phyloP scores from a whole-genome alignment of 495 filamentous ascomycete species.

The Xylaria sp. region DNA sequence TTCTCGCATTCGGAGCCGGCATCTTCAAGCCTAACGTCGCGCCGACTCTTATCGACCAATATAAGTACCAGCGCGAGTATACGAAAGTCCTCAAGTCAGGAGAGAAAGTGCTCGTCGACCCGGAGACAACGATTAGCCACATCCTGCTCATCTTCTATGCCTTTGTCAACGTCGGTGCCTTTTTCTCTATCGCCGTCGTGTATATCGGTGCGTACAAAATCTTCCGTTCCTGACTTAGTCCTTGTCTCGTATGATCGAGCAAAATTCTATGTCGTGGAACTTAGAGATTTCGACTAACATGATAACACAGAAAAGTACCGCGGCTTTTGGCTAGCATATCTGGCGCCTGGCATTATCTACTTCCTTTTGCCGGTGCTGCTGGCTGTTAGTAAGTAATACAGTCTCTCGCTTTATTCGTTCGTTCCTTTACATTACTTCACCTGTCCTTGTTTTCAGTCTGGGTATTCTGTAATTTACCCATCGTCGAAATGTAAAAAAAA shows the following conservation, averaged over 20 bases:
- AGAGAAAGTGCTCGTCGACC: constrained; percentile 76
- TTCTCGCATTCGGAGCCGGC: constrained; percentile 63
- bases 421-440: not conserved
- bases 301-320: constrained; percentile 59
- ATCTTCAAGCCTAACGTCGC: constrained; percentile 73
- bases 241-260: too few species aligned
- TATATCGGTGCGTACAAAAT: constrained; percentile 48
- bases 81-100: constrained; percentile 67
- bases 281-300: too few species aligned
- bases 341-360: constrained; percentile 58
- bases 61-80: constrained; percentile 51
- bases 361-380: constrained; percentile 55
- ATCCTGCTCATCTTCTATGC: constrained; percentile 70
- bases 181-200: constrained; percentile 69
- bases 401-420: not conserved
- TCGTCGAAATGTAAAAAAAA: not conserved
- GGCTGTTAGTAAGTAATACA: constrained; percentile 16
- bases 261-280: too few species aligned
- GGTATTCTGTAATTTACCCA: not conserved
- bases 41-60: constrained; percentile 76
- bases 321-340: constrained; percentile 72
- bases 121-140: constrained; percentile 71
- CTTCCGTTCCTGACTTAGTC: too few species aligned
- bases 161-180: constrained; percentile 75
- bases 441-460: not conserved